These are phyloP conservation scores for Proteromonas lacertae DNA, from an alignment of 352 stramenopile genomes.

Conservation along the genomic window DNA sequence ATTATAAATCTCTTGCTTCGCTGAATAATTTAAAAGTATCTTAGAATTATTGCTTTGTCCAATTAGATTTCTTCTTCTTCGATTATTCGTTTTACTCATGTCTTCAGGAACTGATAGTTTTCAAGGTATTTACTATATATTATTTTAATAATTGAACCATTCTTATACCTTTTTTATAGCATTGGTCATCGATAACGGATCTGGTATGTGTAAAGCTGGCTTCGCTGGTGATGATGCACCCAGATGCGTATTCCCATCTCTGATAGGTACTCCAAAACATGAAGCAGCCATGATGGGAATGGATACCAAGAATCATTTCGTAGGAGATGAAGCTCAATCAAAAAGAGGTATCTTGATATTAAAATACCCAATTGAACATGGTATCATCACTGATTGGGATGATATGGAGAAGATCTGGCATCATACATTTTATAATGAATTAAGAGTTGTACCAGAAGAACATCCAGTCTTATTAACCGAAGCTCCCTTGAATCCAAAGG, in stretches of 20 bases:
- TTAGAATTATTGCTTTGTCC: too few species aligned
- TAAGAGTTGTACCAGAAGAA: constrained; percentile 61
- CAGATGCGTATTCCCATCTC: constrained; percentile 74
- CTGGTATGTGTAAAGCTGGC: constrained; percentile 95
- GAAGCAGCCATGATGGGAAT: constrained; percentile 66
- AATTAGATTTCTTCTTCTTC: too few species aligned
- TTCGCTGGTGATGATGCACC: constrained; percentile 83
- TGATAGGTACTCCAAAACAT: constrained; percentile 58
- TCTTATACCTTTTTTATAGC: too few species aligned
- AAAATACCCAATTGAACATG: constrained; percentile 89
- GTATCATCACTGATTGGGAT: constrained; percentile 96
- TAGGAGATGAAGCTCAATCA: constrained; percentile 50
- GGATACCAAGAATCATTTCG: constrained; percentile 58
- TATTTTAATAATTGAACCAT: too few species aligned
- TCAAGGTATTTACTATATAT: too few species aligned
- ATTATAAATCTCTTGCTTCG: too few species aligned
- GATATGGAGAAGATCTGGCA: constrained; percentile 99
- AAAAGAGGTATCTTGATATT: constrained; percentile 58
- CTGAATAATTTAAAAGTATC: too few species aligned
- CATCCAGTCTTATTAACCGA: constrained; percentile 71
- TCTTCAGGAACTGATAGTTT: too few species aligned
- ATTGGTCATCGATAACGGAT: constrained; percentile 84
- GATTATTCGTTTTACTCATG: too few species aligned
- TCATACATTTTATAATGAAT: constrained; percentile 95
- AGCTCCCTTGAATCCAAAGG: constrained; percentile 42